Base-by-base conservation (phyloP, 139 green algal species). In the Edaphochlamys debaryana region DNA sequence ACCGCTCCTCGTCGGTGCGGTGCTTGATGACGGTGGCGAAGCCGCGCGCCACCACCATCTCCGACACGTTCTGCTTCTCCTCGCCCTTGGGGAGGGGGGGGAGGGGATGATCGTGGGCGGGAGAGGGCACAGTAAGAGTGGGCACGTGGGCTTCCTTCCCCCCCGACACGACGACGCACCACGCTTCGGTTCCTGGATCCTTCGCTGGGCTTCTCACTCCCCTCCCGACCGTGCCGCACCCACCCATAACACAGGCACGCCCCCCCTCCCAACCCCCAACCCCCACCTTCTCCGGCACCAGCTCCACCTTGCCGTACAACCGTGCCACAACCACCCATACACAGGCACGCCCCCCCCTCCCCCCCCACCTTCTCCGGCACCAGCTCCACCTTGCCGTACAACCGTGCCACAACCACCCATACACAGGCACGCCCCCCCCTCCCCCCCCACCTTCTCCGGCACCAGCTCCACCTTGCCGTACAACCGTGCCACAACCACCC, bases 1-100 rank as follows among this genome's bases (percentile, higher is more conserved):
- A 94, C 74, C 95, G 92, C 88, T 98, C 96, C 84, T 89, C 74
- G 81, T 92, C 80, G 45, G 67, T 84, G 67, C 76, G 60, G 87
- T 98, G 94, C 60, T 82, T 98, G 96, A 95, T 83, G 13, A 96
- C 92, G 54, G 88, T 90, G 2, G 95, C 97, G 77, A 98, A 94
- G 56, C 97, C 97, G 5, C 95, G 88, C 0, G 90, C 82, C 23
- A 99, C 92, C 52, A 97, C 82, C 90, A 98, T 91, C 91, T 98
- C 96, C 1, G 92, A 90, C 30, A 98, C 88, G 75, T 97, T 95
- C 86, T 90, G 88, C 40, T 87, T 82, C 84, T 95, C 90, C 85
- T 91, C 87, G 52, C 78, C 88, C 50, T 37, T 40, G 56, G 56
- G 22, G 9, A 13, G 56, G 11, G 4, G 56, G 25, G 56, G 30